Evolutionary conservation across 306 rosid species (phyloP).

Genomic region (Quercus cerris): DNA sequence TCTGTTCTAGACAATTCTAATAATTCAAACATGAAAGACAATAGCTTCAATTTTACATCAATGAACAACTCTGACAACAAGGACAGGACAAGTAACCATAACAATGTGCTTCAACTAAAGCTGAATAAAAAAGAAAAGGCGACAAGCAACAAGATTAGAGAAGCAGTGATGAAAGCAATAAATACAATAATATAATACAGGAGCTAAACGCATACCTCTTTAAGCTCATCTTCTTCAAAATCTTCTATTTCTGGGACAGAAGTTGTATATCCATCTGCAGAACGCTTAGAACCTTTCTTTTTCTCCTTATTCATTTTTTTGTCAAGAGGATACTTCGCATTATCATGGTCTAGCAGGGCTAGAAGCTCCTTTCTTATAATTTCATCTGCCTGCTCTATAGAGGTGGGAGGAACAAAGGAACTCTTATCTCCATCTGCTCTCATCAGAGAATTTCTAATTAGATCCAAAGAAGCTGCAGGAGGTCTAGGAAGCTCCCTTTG

Average conservation of each 20-base stretch:
- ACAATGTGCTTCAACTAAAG: background rate
- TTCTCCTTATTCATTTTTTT: slow-evolving; percentile 65
- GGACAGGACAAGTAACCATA: background rate
- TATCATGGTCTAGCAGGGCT: slow-evolving; percentile 77
- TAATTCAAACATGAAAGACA: background rate
- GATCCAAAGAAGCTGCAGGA: slow-evolving; percentile 75
- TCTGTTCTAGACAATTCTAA: background rate
- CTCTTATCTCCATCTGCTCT: slow-evolving; percentile 92
- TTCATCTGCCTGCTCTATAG: slow-evolving; percentile 89
- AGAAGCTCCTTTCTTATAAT: slow-evolving; percentile 74
- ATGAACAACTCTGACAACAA: background rate
- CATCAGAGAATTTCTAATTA: slow-evolving; percentile 71
- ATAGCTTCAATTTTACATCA: background rate
- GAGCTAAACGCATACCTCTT: slow-evolving; percentile 47
- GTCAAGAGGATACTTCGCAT: slow-evolving; percentile 77
- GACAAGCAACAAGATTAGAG: background rate
- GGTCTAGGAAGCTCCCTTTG: slow-evolving; percentile 97
- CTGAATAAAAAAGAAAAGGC: background rate
- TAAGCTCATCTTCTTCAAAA: slow-evolving; percentile 71
- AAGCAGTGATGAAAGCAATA: slow-evolving; percentile 1
- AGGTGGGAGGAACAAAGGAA: slow-evolving; percentile 90
- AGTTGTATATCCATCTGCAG: slow-evolving; percentile 44
- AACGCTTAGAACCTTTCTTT: slow-evolving; percentile 62
- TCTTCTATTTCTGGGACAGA: slow-evolving; percentile 67
- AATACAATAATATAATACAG: background rate